Evolutionary conservation across 2,329 filamentous ascomycete genomes (phyloP).

Genomic region (Mycogone perniciosa): DNA sequence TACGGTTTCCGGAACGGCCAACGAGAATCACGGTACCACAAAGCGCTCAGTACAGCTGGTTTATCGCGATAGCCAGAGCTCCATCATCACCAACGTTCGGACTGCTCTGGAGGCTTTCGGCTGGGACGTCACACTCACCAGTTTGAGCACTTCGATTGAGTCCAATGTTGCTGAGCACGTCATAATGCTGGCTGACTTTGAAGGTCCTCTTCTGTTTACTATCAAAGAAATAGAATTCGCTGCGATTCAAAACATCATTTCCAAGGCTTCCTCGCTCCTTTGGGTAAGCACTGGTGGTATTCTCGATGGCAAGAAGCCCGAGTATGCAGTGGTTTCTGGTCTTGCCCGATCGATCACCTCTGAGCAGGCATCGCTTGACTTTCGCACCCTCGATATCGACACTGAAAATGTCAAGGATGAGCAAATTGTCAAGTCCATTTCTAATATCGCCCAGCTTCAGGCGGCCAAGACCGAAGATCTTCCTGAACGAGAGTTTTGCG

Average conservation of each 20-base stretch:
- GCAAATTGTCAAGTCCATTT: slow-evolving; percentile 13
- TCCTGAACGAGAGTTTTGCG: slow-evolving; percentile 18
- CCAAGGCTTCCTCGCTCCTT: slow-evolving; percentile 19
- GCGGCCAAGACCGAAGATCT: slow-evolving; percentile 9
- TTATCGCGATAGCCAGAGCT: slow-evolving; percentile 14
- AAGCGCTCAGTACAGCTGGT: slow-evolving; percentile 7
- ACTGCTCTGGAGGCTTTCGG: slow-evolving; percentile 12
- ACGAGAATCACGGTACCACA: neutral
- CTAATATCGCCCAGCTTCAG: slow-evolving; percentile 13
- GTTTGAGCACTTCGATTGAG: neutral
- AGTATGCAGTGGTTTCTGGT: slow-evolving; percentile 22
- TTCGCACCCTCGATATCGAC: slow-evolving; percentile 20
- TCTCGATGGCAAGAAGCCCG: slow-evolving; percentile 19
- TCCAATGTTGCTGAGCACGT: slow-evolving; percentile 16
- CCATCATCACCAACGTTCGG: slow-evolving; percentile 13
- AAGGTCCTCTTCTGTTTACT: slow-evolving; percentile 21
- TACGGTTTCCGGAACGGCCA: neutral
- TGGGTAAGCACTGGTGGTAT: slow-evolving; percentile 24
- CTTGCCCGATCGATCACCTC: slow-evolving; percentile 19
- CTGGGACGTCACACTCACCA: slow-evolving; percentile 13
- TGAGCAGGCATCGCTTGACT: slow-evolving; percentile 22
- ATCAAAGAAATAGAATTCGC: slow-evolving; percentile 22
- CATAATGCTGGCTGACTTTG: slow-evolving; percentile 24
- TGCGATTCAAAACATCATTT: slow-evolving; percentile 20
- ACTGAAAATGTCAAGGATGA: slow-evolving; percentile 10